phyloP scores from a whole-genome alignment of 2,329 filamentous ascomycete genomes.

The Fusarium sulawesiense region DNA sequence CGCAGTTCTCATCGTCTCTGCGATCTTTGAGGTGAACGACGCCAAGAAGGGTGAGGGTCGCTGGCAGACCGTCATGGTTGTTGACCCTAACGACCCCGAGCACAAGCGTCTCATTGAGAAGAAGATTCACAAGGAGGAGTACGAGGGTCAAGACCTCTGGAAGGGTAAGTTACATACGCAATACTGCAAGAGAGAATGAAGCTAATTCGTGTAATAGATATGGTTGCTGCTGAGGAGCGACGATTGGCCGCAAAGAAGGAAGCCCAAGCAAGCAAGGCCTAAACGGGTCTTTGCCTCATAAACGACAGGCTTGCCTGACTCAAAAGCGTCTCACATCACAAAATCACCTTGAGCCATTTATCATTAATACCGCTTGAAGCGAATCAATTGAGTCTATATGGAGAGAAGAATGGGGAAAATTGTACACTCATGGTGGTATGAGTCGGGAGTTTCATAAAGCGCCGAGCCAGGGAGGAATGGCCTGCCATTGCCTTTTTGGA shows the following conservation, averaged over 20 bases:
- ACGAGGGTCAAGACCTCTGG: conserved; percentile 93
- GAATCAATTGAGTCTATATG: conserved; percentile 3
- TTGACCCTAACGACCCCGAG: conserved; percentile 84
- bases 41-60: conserved; percentile 78
- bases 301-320: not conserved
- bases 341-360: not conserved
- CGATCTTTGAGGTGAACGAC: conserved; percentile 84
- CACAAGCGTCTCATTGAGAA: conserved; percentile 88
- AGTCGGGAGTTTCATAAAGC: conserved; percentile 5
- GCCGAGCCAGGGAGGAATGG: not conserved
- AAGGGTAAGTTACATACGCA: conserved; percentile 68
- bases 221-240: conserved; percentile 84
- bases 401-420: conserved; percentile 1
- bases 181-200: not conserved
- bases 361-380: conserved; percentile 21
- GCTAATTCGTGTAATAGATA: conserved; percentile 64
- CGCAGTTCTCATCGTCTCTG: conserved; percentile 83
- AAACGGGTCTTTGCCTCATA: conserved; percentile 2
- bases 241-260: conserved; percentile 59
- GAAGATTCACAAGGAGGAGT: conserved; percentile 86
- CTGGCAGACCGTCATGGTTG: conserved; percentile 85
- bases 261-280: conserved; percentile 36
- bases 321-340: not conserved
- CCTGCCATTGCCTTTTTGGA: not conserved
- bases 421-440: conserved; percentile 10